Conservation (phyloP, 257 asterid genomes). For the Lithospermum erythrorhizon region DNA sequence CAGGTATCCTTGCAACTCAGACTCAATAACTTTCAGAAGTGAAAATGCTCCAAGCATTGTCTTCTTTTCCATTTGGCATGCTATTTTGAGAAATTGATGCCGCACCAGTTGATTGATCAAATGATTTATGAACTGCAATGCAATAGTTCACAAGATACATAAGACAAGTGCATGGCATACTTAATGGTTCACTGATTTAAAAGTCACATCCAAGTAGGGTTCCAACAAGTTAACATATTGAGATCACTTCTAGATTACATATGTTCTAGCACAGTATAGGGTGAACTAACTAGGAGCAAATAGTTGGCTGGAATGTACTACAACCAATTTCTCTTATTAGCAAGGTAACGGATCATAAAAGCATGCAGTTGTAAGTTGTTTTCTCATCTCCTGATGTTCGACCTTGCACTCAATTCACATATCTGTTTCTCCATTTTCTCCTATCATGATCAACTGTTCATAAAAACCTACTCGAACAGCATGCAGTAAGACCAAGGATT, state of each 20-base stretch:
- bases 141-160: conserved; percentile 1
- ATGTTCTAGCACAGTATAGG: not conserved
- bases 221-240: not conserved
- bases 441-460: not conserved
- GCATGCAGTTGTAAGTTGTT: no score
- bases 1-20: conserved; percentile 85
- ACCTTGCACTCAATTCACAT: not conserved
- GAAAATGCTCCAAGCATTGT: conserved; percentile 93
- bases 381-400: not conserved
- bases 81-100: conserved; percentile 79
- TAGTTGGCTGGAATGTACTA: not conserved
- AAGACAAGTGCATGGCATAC: conserved; percentile 4
- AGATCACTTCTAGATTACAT: not conserved
- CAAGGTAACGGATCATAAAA: not conserved
- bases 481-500: not conserved
- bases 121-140: conserved; percentile 82
- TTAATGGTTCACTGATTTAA: not conserved
- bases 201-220: not conserved
- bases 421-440: not conserved
- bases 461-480: no score
- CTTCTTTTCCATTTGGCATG: conserved; percentile 92
- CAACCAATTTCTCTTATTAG: not conserved
- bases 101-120: conserved; percentile 75
- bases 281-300: not conserved
- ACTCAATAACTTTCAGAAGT: conserved; percentile 78